Conservation (phyloP, 306 rosid species). For the Lathyrus sativus region DNA sequence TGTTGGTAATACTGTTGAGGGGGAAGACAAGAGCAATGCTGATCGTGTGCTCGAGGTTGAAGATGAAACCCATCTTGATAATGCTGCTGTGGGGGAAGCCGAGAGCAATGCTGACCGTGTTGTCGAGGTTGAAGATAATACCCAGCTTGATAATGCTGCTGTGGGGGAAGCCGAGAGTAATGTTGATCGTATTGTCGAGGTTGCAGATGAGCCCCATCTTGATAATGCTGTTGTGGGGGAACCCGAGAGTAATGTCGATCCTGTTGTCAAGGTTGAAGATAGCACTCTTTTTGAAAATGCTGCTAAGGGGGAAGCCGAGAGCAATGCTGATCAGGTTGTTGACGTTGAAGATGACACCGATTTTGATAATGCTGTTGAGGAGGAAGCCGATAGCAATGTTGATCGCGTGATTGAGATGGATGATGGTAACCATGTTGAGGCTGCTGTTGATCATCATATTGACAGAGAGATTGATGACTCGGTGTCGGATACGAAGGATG, state of each 20-base stretch:
- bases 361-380: conserved; percentile 25
- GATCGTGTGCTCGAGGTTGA: not conserved
- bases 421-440: conserved; percentile 32
- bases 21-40: conserved; percentile 11
- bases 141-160: conserved; percentile 16
- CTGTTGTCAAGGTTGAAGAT: conserved; percentile 12
- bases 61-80: conserved; percentile 2
- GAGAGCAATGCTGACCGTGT: not conserved
- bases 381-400: conserved; percentile 26
- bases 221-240: conserved; percentile 38
- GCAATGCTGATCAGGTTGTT: not conserved
- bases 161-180: conserved; percentile 31
- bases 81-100: conserved; percentile 38
- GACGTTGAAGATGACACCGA: conserved; percentile 17
- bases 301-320: conserved; percentile 35
- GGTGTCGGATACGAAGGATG: conserved; percentile 58
- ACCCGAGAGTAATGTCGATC: not conserved
- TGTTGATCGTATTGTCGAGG: not conserved
- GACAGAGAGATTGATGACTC: conserved; percentile 55
- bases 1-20: conserved; percentile 25
- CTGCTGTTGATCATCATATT: conserved; percentile 33
- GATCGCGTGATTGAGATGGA: conserved; percentile 42
- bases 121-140: conserved; percentile 22
- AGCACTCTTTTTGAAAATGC: conserved; percentile 7
- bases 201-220: conserved; percentile 4